A percentile compares a stretch with the other conserved stretches of the same genome.
phyloP scores from a whole-genome alignment of 2,329 filamentous ascomycete genomes.

The Trichoderma sp. region DNA sequence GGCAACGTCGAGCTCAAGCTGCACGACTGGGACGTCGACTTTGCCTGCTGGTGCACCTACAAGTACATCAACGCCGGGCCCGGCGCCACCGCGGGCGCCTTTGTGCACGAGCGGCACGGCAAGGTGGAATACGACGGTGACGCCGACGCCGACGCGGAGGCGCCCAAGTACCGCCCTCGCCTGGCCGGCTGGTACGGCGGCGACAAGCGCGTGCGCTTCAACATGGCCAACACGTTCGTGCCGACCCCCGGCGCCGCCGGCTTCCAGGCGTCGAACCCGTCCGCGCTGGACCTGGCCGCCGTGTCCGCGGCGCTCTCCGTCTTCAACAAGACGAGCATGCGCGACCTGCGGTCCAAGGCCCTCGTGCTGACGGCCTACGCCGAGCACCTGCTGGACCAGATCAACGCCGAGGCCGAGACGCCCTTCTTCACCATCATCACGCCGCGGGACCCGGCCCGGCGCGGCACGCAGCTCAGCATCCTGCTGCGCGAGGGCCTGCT shows the following conservation, averaged over 20 bases:
- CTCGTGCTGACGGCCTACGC: slow-evolving; percentile 75
- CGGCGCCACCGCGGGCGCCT: slow-evolving; percentile 76
- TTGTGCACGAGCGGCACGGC: slow-evolving; percentile 77
- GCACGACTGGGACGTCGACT: slow-evolving; percentile 90
- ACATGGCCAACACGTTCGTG: slow-evolving; percentile 79
- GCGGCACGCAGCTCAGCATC: slow-evolving; percentile 80
- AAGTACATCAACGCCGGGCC: slow-evolving; percentile 91
- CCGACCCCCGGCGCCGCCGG: slow-evolving; percentile 78
- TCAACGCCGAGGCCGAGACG: slow-evolving; percentile 41
- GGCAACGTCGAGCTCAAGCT: slow-evolving; percentile 79
- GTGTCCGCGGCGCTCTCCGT: slow-evolving; percentile 72
- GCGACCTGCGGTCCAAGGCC: slow-evolving; percentile 68
- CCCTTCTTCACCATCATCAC: slow-evolving; percentile 67
- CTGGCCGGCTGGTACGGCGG: slow-evolving; percentile 87
- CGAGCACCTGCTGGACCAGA: slow-evolving; percentile 62
- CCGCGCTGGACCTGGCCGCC: slow-evolving; percentile 75
- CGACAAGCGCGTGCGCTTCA: slow-evolving; percentile 74
- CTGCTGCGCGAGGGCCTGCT: slow-evolving; percentile 68
- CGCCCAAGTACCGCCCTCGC: slow-evolving; percentile 60
- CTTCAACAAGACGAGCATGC: slow-evolving; percentile 72
- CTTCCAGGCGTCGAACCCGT: slow-evolving; percentile 83
- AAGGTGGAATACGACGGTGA: slow-evolving; percentile 49
- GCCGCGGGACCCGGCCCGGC: slow-evolving; percentile 64
- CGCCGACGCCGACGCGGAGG: slow-evolving; percentile 42
- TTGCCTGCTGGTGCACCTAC: slow-evolving; percentile 91